Evolutionary conservation across 441 rosid genomes (phyloP).

Genomic region (Breynia disticha): DNA sequence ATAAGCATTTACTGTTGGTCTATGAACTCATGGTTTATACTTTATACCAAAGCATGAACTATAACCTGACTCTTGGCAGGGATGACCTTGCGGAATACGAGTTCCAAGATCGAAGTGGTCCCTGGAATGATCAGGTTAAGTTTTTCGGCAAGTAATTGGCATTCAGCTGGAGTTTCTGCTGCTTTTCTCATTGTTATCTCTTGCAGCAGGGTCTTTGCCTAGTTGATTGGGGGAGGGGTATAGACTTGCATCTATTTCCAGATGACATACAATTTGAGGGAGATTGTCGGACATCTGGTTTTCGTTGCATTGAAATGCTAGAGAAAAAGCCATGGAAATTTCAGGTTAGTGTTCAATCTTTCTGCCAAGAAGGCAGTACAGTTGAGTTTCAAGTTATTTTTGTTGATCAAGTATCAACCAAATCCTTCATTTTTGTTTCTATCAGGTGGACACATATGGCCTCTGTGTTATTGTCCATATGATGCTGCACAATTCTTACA

Average conservation of each 20-base stretch:
- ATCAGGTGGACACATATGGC: slow-evolving; percentile 74
- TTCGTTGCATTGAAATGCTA: slow-evolving; percentile 80
- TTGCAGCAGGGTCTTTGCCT: slow-evolving; percentile 78
- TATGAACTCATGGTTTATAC: no score
- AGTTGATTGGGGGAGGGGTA: slow-evolving; percentile 94
- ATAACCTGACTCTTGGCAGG: slow-evolving; percentile 27
- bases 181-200: slow-evolving; percentile 5
- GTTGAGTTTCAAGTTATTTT: slow-evolving; percentile 7
- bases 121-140: slow-evolving; percentile 68
- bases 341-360: slow-evolving; percentile 42
- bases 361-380: slow-evolving; percentile 3
- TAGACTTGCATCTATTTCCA: slow-evolving; percentile 73
- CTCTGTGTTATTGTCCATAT: slow-evolving; percentile 70
- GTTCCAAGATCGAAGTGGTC: slow-evolving; percentile 44
- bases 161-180: slow-evolving; percentile 5
- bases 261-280: slow-evolving; percentile 47
- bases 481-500: slow-evolving; percentile 76
- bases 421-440: not conserved
- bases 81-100: slow-evolving; percentile 48
- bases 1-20: not conserved
- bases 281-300: slow-evolving; percentile 86
- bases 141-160: slow-evolving; percentile 7
- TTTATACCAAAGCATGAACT: no score
- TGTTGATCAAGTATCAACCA: not conserved
- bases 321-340: slow-evolving; percentile 82